Percentiles rank a stretch among this genome's conserved stretches.
These are phyloP conservation scores for Moricandia arvensis DNA, from an alignment of 345 rosid species.

Conservation along the genomic window DNA sequence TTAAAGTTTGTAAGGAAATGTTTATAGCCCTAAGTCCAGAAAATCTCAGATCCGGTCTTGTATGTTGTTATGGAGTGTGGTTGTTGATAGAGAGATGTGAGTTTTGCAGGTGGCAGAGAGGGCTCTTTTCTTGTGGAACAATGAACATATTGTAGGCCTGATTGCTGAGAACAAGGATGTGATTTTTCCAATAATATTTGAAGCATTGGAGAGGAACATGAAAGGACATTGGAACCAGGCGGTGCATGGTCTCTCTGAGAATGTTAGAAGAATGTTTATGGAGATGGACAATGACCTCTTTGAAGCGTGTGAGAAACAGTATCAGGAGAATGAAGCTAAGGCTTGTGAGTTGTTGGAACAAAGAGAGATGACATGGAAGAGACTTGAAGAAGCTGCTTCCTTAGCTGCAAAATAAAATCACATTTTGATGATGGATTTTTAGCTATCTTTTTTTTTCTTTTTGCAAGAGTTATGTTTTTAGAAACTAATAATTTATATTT, in stretches of 20 bases:
- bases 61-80: not conserved
- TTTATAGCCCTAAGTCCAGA: too few species aligned
- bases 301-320: slow-evolving; percentile 41
- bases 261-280: slow-evolving; percentile 52
- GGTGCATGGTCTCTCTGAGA: slow-evolving; percentile 50
- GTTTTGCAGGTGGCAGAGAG: slow-evolving; percentile 61
- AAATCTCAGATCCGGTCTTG: too few species aligned
- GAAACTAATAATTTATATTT: slow-evolving; percentile 27
- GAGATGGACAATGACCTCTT: slow-evolving; percentile 46
- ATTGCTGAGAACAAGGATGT: slow-evolving; percentile 49
- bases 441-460: slow-evolving; percentile 6
- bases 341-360: slow-evolving; percentile 39
- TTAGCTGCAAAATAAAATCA: slow-evolving; percentile 28
- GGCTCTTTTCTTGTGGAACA: slow-evolving; percentile 65
- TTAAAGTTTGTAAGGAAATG: too few species aligned
- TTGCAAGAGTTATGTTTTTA: slow-evolving; percentile 17
- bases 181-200: slow-evolving; percentile 56
- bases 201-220: slow-evolving; percentile 57
- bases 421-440: not conserved
- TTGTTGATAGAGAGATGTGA: slow-evolving; percentile 27
- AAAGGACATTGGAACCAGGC: slow-evolving; percentile 64
- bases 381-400: slow-evolving; percentile 46
- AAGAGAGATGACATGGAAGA: slow-evolving; percentile 46
- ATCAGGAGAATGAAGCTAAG: slow-evolving; percentile 41
- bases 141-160: slow-evolving; percentile 53